Evolutionary conservation across 2,329 filamentous ascomycete genomes (phyloP).

Genomic region (Tolypocladium paradoxum): DNA sequence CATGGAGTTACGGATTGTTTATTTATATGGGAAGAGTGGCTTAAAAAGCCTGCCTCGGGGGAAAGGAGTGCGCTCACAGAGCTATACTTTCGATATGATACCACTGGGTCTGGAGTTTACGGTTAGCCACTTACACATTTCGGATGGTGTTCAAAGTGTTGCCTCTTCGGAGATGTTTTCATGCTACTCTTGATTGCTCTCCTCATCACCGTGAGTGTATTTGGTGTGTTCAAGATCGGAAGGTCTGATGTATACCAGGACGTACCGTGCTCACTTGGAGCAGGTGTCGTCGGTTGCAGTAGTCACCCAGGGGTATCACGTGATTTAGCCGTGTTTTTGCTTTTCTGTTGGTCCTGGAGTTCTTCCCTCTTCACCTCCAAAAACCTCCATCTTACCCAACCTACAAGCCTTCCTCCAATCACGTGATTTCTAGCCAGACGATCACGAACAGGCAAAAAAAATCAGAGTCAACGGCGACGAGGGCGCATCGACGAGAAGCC

Average conservation of each 20-base stretch:
- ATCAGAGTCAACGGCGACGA: conserved; percentile 11
- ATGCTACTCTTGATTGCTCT: background rate
- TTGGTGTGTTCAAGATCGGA: conserved; percentile 3
- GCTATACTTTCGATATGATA: conserved; percentile 22
- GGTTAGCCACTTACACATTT: conserved; percentile 1
- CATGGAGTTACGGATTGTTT: conserved; percentile 4
- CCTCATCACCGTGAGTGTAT: conserved; percentile 3
- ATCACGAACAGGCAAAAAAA: conserved; percentile 14
- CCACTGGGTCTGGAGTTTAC: conserved; percentile 22
- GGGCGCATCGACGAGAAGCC: conserved; percentile 11
- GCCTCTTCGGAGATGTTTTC: background rate
- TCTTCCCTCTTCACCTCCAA: conserved; percentile 7
- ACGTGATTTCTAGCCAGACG: conserved; percentile 20
- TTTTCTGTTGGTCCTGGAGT: conserved; percentile 1
- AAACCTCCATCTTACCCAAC: conserved; percentile 5
- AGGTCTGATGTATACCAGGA: background rate
- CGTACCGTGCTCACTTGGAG: background rate
- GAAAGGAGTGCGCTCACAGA: conserved; percentile 8
- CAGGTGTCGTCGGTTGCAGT: background rate
- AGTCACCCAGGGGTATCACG: conserved; percentile 17
- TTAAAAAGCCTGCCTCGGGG: background rate
- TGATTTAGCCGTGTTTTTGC: conserved; percentile 13
- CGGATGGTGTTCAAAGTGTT: background rate
- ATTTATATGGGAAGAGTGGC: background rate
- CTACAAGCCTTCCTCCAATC: conserved; percentile 10